Percentiles rank a stretch among this genome's conserved stretches.
Evolutionary conservation across 768 basidiomycete genomes (phyloP).

Genomic region (Lactarius sp.): DNA sequence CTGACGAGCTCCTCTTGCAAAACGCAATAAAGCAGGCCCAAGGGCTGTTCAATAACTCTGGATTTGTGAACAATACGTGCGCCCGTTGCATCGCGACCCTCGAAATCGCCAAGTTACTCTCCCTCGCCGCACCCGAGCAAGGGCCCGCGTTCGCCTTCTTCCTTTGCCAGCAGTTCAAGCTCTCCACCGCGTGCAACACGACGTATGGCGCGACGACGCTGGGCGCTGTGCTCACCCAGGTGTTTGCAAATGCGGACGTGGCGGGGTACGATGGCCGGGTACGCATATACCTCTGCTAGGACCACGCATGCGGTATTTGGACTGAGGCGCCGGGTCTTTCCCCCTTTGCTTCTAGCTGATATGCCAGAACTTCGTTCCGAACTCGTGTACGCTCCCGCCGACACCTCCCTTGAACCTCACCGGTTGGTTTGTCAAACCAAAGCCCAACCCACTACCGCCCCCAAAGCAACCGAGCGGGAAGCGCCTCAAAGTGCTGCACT

Average conservation of each 20-base stretch:
- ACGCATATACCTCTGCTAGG: slow-evolving; percentile 3
- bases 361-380: slow-evolving; percentile 53
- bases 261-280: slow-evolving; percentile 74
- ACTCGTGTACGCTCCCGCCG: slow-evolving; percentile 53
- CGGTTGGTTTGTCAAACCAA: slow-evolving; percentile 71
- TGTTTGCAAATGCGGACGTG: slow-evolving; percentile 63
- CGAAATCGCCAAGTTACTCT: slow-evolving; percentile 60
- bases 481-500: slow-evolving; percentile 64
- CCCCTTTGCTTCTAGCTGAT: slow-evolving; percentile 37
- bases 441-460: slow-evolving; percentile 60
- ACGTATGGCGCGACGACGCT: slow-evolving; percentile 44
- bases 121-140: slow-evolving; percentile 55
- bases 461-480: slow-evolving; percentile 57
- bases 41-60: slow-evolving; percentile 50
- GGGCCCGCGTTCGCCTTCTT: slow-evolving; percentile 52
- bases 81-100: slow-evolving; percentile 56
- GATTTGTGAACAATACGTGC: slow-evolving; percentile 51
- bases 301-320: background rate
- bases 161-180: slow-evolving; percentile 55
- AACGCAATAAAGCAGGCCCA: slow-evolving; percentile 53
- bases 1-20: slow-evolving; percentile 42
- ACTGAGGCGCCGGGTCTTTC: background rate
- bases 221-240: slow-evolving; percentile 65
- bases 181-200: slow-evolving; percentile 43
- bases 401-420: slow-evolving; percentile 58